Percentiles rank a stretch among this genome's conserved stretches.
Conservation (phyloP, 2,329 filamentous ascomycete species). For the Colletotrichum sp. region DNA sequence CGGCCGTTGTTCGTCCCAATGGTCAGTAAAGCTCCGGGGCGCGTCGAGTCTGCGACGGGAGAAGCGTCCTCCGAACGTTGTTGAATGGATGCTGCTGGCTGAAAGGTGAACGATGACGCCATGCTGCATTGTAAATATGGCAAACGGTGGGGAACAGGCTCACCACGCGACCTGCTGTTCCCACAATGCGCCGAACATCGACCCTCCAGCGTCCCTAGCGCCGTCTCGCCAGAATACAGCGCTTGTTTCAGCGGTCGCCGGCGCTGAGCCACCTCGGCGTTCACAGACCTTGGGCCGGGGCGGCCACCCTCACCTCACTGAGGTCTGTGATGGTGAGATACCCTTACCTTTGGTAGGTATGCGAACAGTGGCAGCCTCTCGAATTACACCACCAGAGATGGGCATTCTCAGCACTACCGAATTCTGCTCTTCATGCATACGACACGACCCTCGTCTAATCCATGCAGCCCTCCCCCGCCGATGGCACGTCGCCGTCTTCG, state of each 20-base stretch:
- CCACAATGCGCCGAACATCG: not conserved
- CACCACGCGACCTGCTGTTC: not conserved
- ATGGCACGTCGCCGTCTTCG: not conserved
- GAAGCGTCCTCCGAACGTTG: not conserved
- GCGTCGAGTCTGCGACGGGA: not conserved
- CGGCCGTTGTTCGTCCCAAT: not conserved
- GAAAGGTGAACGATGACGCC: constrained; percentile 8
- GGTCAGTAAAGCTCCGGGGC: not conserved
- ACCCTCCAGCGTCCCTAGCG: not conserved
- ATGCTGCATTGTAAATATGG: constrained; percentile 1
- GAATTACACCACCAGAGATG: not conserved
- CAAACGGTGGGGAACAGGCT: not conserved
- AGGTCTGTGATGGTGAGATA: not conserved
- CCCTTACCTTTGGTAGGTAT: not conserved
- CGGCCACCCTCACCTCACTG: not conserved
- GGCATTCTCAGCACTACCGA: not conserved
- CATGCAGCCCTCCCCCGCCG: not conserved
- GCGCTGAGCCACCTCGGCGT: not conserved
- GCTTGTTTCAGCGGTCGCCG: constrained; percentile 4
- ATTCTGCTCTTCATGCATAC: not conserved
- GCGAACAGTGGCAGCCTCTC: not conserved
- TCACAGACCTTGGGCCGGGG: not conserved
- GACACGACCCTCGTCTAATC: not conserved
- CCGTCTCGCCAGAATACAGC: constrained; percentile 1
- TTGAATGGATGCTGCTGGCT: not conserved